Conservation (phyloP, 225 moss, liverwort and hornwort species). For the Lunularia cruciata region DNA sequence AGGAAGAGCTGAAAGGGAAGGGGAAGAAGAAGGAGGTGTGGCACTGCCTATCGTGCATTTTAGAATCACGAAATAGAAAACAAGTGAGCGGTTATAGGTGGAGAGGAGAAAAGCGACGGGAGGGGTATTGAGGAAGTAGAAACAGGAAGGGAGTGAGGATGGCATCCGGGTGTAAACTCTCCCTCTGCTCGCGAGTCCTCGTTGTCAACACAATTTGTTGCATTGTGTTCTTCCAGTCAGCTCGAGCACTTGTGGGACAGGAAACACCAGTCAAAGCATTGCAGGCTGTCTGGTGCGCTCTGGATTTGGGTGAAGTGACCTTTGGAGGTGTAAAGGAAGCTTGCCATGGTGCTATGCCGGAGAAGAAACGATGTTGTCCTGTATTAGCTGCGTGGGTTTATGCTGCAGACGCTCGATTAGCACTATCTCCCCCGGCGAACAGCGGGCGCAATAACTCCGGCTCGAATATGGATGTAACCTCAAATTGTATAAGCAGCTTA, state of each 20-base stretch:
- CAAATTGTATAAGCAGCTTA: constrained; percentile 25
- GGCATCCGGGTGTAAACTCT: not conserved
- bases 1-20: too few species aligned
- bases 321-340: constrained; percentile 32
- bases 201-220: not conserved
- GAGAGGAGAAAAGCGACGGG: too few species aligned
- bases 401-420: constrained; percentile 28
- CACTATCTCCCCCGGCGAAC: constrained; percentile 13
- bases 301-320: constrained; percentile 26
- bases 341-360: constrained; percentile 25
- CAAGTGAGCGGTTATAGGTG: too few species aligned
- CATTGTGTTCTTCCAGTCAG: not conserved
- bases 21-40: too few species aligned
- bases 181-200: not conserved
- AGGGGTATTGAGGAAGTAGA: too few species aligned
- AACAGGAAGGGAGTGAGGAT: too few species aligned
- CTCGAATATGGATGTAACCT: constrained; percentile 9
- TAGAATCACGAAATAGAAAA: too few species aligned
- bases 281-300: constrained; percentile 26
- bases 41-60: too few species aligned
- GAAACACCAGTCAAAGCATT: constrained; percentile 10
- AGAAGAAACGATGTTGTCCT: constrained; percentile 23
- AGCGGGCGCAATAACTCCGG: constrained; percentile 2
- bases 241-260: not conserved
- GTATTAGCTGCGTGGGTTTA: constrained; percentile 34